phyloP scores from a whole-genome alignment of 2,329 filamentous ascomycete species.

The Monilinia polystroma region DNA sequence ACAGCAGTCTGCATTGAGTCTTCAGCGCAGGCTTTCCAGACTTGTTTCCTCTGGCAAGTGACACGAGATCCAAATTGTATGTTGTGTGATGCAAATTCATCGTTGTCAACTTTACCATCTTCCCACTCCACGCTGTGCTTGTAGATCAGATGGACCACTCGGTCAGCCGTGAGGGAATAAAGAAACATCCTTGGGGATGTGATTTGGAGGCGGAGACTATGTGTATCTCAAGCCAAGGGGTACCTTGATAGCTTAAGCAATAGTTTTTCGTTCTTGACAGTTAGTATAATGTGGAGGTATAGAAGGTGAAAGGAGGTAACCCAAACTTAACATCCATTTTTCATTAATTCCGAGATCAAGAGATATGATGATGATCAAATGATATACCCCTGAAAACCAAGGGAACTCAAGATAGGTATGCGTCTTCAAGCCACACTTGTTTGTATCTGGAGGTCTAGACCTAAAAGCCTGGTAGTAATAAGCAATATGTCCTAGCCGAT shows the following conservation, averaged over 20 bases:
- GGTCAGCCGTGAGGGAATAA: slow-evolving; percentile 11
- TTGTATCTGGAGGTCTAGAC: not conserved
- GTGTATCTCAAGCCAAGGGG: not conserved
- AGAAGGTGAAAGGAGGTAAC: not conserved
- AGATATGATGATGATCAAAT: slow-evolving; percentile 20
- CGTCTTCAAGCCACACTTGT: not conserved
- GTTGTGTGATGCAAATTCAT: slow-evolving; percentile 4
- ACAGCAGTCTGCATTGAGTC: slow-evolving; percentile 14
- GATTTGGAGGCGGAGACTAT: not conserved
- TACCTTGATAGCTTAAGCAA: not conserved
- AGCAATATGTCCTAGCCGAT: slow-evolving; percentile 1
- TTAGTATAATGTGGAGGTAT: not conserved
- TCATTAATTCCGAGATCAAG: slow-evolving; percentile 6
- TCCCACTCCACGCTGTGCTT: slow-evolving; percentile 11
- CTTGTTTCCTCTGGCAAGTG: not conserved
- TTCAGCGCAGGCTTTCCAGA: slow-evolving; percentile 13
- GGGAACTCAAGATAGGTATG: slow-evolving; percentile 20
- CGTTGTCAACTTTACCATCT: slow-evolving; percentile 21
- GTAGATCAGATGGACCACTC: slow-evolving; percentile 14
- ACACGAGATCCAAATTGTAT: slow-evolving; percentile 14
- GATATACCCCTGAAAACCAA: slow-evolving; percentile 6
- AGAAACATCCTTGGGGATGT: not conserved
- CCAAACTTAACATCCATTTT: not conserved
- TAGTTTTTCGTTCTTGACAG: not conserved
- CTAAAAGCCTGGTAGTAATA: not conserved